Conservation (phyloP, 495 filamentous ascomycete genomes). For the Antarctomyces pellizariae region DNA sequence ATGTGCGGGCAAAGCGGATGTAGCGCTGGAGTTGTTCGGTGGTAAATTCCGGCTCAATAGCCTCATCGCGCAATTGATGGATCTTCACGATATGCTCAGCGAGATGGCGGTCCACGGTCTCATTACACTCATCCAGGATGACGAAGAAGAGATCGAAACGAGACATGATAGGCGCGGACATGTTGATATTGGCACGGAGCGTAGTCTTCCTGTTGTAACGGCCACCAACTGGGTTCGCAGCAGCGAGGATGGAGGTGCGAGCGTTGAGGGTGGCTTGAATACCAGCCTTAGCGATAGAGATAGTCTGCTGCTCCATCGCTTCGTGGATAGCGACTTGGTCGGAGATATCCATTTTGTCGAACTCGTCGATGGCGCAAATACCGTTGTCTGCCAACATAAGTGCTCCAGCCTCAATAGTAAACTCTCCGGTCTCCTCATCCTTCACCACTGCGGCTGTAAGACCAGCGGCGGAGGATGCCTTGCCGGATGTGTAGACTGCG, state of each 20-base stretch:
- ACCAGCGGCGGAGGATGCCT: conserved; percentile 93
- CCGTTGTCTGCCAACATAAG: conserved; percentile 96
- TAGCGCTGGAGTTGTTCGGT: conserved; percentile 95
- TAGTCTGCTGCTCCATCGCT: conserved; percentile 99
- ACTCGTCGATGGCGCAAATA: conserved; percentile 96
- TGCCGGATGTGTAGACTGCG: conserved; percentile 92
- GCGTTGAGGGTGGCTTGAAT: conserved; percentile 97
- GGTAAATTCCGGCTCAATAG: conserved; percentile 76
- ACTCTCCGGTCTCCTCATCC: conserved; percentile 94
- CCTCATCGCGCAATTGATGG: conserved; percentile 76
- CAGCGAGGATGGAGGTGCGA: conserved; percentile 80
- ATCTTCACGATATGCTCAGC: conserved; percentile 89
- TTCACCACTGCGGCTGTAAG: conserved; percentile 94
- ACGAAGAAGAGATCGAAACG: conserved; percentile 99
- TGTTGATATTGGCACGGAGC: conserved; percentile 86
- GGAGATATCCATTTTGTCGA: conserved; percentile 97
- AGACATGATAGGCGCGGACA: conserved; percentile 96
- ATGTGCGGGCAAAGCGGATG: conserved; percentile 87
- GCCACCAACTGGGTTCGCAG: conserved; percentile 88
- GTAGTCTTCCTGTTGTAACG: conserved; percentile 93
- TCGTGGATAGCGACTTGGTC: conserved; percentile 99
- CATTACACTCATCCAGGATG: conserved; percentile 90
- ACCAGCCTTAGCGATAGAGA: conserved; percentile 95
- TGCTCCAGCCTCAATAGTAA: conserved; percentile 95
- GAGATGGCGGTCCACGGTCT: conserved; percentile 67